Evolutionary conservation across 2,329 filamentous ascomycete genomes (phyloP).

Genomic region (Phaeosphaeria sp.): DNA sequence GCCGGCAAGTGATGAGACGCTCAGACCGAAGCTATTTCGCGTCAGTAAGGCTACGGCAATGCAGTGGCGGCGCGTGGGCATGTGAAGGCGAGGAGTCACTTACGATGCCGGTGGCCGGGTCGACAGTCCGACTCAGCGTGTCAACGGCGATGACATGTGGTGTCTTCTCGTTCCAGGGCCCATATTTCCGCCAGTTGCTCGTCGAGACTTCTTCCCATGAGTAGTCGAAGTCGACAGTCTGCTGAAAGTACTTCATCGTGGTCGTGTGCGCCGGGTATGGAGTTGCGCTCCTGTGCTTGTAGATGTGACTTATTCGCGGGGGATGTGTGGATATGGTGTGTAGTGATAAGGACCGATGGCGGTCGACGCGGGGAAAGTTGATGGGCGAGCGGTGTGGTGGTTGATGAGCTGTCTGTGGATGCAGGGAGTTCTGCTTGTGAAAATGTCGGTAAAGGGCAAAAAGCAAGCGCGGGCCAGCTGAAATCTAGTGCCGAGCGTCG

Average conservation of each 20-base stretch:
- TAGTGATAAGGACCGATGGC: neutral
- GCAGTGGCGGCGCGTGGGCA: slow-evolving; percentile 3
- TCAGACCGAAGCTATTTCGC: slow-evolving; percentile 69
- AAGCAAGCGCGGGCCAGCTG: slow-evolving; percentile 19
- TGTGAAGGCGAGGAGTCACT: slow-evolving; percentile 43
- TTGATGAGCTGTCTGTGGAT: slow-evolving; percentile 9
- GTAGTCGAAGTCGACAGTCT: slow-evolving; percentile 89
- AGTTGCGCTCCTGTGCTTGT: slow-evolving; percentile 7
- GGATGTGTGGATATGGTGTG: neutral
- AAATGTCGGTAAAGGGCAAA: slow-evolving; percentile 23
- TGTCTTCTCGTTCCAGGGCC: slow-evolving; percentile 98
- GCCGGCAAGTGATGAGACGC: slow-evolving; percentile 68
- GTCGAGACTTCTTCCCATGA: slow-evolving; percentile 98
- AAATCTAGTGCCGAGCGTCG: slow-evolving; percentile 1
- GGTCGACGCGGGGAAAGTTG: neutral
- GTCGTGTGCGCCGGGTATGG: slow-evolving; percentile 23
- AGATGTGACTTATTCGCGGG: neutral
- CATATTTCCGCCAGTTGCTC: slow-evolving; percentile 98
- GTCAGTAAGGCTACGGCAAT: slow-evolving; percentile 10
- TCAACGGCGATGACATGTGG: slow-evolving; percentile 96
- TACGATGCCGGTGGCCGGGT: slow-evolving; percentile 70
- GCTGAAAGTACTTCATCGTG: slow-evolving; percentile 93
- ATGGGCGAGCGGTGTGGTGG: slow-evolving; percentile 6
- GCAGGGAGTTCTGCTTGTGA: slow-evolving; percentile 20
- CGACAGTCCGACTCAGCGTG: slow-evolving; percentile 77